A percentile compares a stretch with the other conserved stretches of the same genome.
These are phyloP conservation scores for Amaranthus hypochondriacus DNA, from an alignment of 148 eudicot genomes.

Conservation along the genomic window DNA sequence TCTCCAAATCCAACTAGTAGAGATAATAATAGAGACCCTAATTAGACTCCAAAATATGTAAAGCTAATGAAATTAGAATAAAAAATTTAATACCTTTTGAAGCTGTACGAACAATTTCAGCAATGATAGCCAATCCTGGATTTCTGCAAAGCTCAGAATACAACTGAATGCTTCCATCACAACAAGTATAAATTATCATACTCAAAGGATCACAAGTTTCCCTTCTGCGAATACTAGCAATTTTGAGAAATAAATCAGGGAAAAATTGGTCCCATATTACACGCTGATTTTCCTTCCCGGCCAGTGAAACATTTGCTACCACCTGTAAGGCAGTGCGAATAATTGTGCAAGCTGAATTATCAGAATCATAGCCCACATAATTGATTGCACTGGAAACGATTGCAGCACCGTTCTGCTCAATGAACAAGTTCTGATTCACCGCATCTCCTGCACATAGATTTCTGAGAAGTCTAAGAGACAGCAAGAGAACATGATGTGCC, in stretches of 20 bases:
- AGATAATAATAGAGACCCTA: background rate
- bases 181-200: constrained; percentile 67
- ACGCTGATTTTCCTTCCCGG: constrained; percentile 55
- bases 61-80: background rate
- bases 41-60: background rate
- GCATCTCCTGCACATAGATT: constrained; percentile 79
- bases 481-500: constrained; percentile 32
- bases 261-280: constrained; percentile 64
- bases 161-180: constrained; percentile 36
- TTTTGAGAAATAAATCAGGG: constrained; percentile 41
- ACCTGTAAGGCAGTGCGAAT: constrained; percentile 67
- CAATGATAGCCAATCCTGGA: constrained; percentile 43
- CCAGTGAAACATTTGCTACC: constrained; percentile 70
- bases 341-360: constrained; percentile 37
- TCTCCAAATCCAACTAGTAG: constrained; percentile 58
- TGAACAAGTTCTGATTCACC: constrained; percentile 53
- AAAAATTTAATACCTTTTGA: constrained; percentile 37
- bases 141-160: constrained; percentile 40
- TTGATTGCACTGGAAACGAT: constrained; percentile 32
- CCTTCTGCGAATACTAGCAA: constrained; percentile 45
- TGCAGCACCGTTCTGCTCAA: constrained; percentile 54
- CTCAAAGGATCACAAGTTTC: constrained; percentile 78
- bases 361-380: constrained; percentile 23
- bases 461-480: constrained; percentile 70
- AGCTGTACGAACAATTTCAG: constrained; percentile 55